Conservation (phyloP, 1,284 basidiomycete genomes). For the Microbotryum violaceum region DNA sequence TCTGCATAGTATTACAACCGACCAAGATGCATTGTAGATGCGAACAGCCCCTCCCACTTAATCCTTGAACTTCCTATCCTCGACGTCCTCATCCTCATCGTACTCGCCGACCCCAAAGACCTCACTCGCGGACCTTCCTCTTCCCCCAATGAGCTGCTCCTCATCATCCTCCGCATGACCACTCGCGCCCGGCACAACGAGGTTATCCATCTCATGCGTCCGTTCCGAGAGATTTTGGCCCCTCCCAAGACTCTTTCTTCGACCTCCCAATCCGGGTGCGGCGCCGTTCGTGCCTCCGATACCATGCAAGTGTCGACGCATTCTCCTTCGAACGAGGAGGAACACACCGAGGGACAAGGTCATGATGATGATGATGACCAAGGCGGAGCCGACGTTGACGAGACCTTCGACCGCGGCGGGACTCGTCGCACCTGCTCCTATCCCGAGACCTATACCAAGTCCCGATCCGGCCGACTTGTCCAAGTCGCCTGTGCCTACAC, state of each 20-base stretch:
- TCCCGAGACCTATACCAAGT: slow-evolving; percentile 39
- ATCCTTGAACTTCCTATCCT: slow-evolving; percentile 46
- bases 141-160: slow-evolving; percentile 32
- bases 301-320: slow-evolving; percentile 14
- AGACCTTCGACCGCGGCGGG: slow-evolving; percentile 58
- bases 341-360: slow-evolving; percentile 61
- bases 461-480: background rate
- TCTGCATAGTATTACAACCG: too few species aligned
- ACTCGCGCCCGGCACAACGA: too few species aligned
- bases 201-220: too few species aligned
- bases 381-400: slow-evolving; percentile 83
- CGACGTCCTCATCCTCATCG: slow-evolving; percentile 48
- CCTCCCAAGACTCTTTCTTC: background rate
- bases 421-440: slow-evolving; percentile 70
- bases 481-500: slow-evolving; percentile 40
- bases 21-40: too few species aligned
- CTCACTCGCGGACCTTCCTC: slow-evolving; percentile 14
- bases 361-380: slow-evolving; percentile 69
- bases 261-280: background rate
- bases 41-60: too few species aligned
- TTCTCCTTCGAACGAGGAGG: slow-evolving; percentile 56
- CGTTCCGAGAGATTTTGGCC: too few species aligned
- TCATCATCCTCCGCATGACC: background rate
- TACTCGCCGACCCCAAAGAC: slow-evolving; percentile 5
- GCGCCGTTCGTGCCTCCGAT: slow-evolving; percentile 2